Base-by-base conservation (phyloP, 1,284 basidiomycete genomes). In the Phenoliferia sp. region DNA sequence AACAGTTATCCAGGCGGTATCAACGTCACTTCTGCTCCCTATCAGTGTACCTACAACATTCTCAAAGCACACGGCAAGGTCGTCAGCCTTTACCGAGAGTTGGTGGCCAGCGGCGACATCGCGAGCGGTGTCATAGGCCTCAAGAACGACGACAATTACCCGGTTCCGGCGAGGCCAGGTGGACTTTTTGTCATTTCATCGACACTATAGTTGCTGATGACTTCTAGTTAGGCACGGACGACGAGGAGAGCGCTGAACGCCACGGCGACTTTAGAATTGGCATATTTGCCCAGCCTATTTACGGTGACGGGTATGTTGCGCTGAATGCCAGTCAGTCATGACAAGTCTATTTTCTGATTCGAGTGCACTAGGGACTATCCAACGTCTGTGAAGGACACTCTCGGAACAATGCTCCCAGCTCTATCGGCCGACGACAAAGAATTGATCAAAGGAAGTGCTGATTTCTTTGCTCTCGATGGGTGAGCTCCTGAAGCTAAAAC, bases 241-340 rank as follows among this genome's bases (percentile, higher is more conserved):
- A 70, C 62, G 17, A 59, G 29, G 17, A 66, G 29, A 63, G 61
- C 5, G 64, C 59, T 6, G 17, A 60, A 22, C 64, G 72, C 10
- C 65, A 68, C 60, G 61, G 57, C n/a, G 71, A 57, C 36, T 72
- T 74, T 36, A 55, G 59, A 48, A 58, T 74, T 26, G 72, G 67
- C 3, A 58, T 73, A 39, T 73, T 67, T 57, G 59, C 73, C 12
- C 61, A 72, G 55, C 72, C 72, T 3, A 63, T 74, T 35, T 70
- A 71, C 61, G 60, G 62, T 16, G 58, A 68, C 16, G 71, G 72
- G 48, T 52, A 5, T 9, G 48, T 19, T 52, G 7, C n/a, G n/a
- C 7, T 52, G 22, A 19, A 44, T 44, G 12, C 22, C 22, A 22
- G 12, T 44, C 39, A 12, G 39, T 12, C 39, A 44, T 44, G 12